phyloP scores from a whole-genome alignment of 73 alveolate species.

The Paramecium caudatum region DNA sequence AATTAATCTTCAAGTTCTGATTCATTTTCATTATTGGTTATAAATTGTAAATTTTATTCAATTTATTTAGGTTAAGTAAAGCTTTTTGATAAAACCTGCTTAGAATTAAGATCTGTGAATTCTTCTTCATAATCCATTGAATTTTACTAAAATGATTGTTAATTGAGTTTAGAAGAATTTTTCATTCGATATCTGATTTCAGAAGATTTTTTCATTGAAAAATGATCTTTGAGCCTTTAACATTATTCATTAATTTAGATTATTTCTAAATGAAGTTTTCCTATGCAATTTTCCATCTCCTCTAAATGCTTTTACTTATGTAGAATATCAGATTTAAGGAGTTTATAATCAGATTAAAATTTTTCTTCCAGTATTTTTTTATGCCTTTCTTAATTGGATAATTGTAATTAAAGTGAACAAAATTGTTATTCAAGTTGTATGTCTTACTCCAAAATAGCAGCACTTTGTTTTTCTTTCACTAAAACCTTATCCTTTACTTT shows the following conservation, averaged over 20 bases:
- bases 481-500: constrained; percentile 29
- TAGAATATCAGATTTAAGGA: not conserved
- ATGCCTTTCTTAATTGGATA: not conserved
- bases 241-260: constrained; percentile 35
- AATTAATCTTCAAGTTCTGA: no score
- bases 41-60: not conserved
- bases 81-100: not conserved
- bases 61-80: constrained; percentile 1
- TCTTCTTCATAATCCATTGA: constrained; percentile 20
- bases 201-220: not conserved
- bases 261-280: constrained; percentile 26
- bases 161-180: not conserved
- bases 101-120: not conserved
- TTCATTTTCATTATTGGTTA: not conserved
- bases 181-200: not conserved
- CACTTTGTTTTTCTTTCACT: constrained; percentile 21
- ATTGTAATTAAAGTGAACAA: not conserved
- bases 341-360: not conserved
- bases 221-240: not conserved
- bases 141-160: not conserved
- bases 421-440: constrained; percentile 2
- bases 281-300: constrained; percentile 2
- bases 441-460: constrained; percentile 42
- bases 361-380: constrained; percentile 4
- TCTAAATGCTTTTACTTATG: constrained; percentile 20